Evolutionary conservation across 1,284 basidiomycete species (phyloP).

Genomic region (Earliella scabrosa): DNA sequence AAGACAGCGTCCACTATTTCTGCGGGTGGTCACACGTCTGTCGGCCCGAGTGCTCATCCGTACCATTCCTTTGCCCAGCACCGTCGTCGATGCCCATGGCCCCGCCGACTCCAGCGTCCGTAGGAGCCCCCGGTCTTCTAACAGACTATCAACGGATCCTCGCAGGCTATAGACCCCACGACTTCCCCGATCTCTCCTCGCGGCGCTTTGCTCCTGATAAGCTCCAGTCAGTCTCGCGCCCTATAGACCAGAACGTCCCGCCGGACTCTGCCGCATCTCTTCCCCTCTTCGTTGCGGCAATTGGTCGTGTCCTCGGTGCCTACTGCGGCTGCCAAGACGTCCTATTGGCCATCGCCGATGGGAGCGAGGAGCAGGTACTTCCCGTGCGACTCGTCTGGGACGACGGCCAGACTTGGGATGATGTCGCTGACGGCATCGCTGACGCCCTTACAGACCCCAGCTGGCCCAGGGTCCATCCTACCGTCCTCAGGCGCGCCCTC

Average conservation of each 20-base stretch:
- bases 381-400: conserved; percentile 43
- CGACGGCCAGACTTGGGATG: conserved; percentile 38
- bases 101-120: conserved; percentile 4
- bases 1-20: background rate
- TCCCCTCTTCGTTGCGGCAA: conserved; percentile 34
- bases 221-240: conserved; percentile 17
- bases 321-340: conserved; percentile 46
- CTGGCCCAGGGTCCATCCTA: conserved; percentile 13
- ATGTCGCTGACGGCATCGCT: conserved; percentile 27
- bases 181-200: conserved; percentile 28
- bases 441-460: conserved; percentile 25
- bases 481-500: conserved; percentile 17
- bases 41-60: conserved; percentile 21
- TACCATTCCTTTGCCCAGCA: conserved; percentile 8
- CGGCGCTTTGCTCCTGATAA: conserved; percentile 25
- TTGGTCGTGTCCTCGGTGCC: conserved; percentile 42
- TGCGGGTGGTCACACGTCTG: conserved; percentile 16
- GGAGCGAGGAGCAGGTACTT: conserved; percentile 18
- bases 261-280: conserved; percentile 6
- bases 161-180: conserved; percentile 25
- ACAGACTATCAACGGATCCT: conserved; percentile 18
- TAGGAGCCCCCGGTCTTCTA: conserved; percentile 1
- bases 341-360: conserved; percentile 39
- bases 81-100: conserved; percentile 13
- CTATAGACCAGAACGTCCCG: conserved; percentile 2